Evolutionary conservation across 345 rosid genomes (phyloP).

Genomic region (Angophora floribunda): DNA sequence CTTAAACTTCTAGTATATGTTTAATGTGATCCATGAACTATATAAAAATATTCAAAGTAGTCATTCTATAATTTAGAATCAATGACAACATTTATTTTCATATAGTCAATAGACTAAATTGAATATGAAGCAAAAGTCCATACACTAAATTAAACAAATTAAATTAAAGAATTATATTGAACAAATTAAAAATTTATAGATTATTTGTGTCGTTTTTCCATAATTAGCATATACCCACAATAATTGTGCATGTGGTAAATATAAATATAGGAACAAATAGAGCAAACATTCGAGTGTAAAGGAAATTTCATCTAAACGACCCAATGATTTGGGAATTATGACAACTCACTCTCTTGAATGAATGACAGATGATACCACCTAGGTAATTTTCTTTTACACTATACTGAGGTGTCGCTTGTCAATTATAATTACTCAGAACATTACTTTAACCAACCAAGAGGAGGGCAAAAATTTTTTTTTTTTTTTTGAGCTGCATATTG

Average conservation of each 20-base stretch:
- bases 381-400: background rate
- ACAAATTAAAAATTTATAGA: too few species aligned
- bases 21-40: too few species aligned
- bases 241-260: background rate
- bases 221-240: background rate
- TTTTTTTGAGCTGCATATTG: background rate
- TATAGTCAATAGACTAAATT: background rate
- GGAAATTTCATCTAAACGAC: background rate
- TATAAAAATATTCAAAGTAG: background rate
- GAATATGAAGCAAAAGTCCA: too few species aligned
- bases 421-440: background rate
- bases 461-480: background rate
- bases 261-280: background rate
- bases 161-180: too few species aligned
- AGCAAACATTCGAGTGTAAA: fast-evolving
- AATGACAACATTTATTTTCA: too few species aligned
- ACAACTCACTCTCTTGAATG: background rate
- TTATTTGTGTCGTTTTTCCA: fast-evolving
- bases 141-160: fast-evolving
- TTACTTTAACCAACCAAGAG: background rate
- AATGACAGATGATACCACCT: background rate
- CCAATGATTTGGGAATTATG: background rate
- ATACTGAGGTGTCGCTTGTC: background rate
- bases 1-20: too few species aligned
- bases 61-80: too few species aligned